Evolutionary conservation across 495 filamentous ascomycete genomes (phyloP), one percentile per base, ranked within the genome.

Genomic region (Penicillium samsonianum): DNA sequence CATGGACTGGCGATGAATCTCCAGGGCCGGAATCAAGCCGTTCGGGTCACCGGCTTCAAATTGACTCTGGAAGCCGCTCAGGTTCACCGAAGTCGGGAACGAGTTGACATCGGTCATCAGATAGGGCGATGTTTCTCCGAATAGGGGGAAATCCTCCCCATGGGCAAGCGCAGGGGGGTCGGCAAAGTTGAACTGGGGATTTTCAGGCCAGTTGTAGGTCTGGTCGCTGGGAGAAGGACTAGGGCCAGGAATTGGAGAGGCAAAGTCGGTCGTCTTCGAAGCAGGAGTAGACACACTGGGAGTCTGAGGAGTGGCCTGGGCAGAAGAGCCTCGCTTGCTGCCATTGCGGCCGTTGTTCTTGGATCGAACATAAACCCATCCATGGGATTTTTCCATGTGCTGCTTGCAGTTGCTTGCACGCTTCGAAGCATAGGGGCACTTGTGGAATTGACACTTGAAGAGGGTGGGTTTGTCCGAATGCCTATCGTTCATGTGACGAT

Each of bases 311-410:
- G 73, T 74, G 16, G 69, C 65, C 58, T 74, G 70, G 17, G 55
- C 49, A 22, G 67, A 62, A 4, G 60, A 72, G 23, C 67, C 62
- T 9, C 62, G 65, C 48, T 80, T 79, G 68, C 71, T 78, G 35
- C 73, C 67, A 68, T 80, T 83, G 64, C 87, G 85, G 41, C 86
- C 87, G 62, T 96, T 96, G 74, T 88, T 91, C 82, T 96, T 96
- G 48, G 90, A 91, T 37, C 94, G 88, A 60, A 90, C 84, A 60
- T 98, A 98, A 4, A 80, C 78, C 86, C 91, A 98, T 42, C 86
- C 86, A 65, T 98, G 94, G 0, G 91, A 87, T 71, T 98, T 98
- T 77, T 98, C 94, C 94, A 98, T 98, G 73, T 98, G 94, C 73
- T 98, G 94, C 73, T 98, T 98, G 84, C 91, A 96, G 74, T 98